Conservation (phyloP, 1,139 yeast species). For the Martiniozyma asiatica region DNA sequence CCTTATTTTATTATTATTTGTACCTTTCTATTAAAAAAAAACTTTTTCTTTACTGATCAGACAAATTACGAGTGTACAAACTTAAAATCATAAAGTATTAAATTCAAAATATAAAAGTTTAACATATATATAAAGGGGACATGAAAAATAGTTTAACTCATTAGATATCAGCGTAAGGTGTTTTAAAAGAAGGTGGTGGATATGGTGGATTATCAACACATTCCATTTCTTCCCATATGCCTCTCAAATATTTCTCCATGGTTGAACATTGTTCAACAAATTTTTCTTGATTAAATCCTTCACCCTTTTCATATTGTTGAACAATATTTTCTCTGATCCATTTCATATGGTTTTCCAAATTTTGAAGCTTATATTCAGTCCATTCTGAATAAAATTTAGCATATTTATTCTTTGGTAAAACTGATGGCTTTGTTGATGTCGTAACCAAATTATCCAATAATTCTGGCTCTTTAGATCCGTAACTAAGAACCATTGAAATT, state of each 20-base stretch:
- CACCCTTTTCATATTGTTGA: slow-evolving; percentile 12
- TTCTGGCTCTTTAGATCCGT: slow-evolving; percentile 22
- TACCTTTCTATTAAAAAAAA: too few relatives aligned
- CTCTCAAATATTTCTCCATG: slow-evolving; percentile 18
- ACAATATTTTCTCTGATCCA: slow-evolving; percentile 18
- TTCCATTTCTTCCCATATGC: slow-evolving; percentile 21
- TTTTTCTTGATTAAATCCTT: slow-evolving; percentile 17
- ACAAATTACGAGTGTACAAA: too few relatives aligned
- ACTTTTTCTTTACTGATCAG: too few relatives aligned
- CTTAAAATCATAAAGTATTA: too few relatives aligned
- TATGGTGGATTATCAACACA: slow-evolving; percentile 20
- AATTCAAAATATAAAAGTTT: too few relatives aligned
- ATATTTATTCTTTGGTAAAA: slow-evolving; percentile 23
- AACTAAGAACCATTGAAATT: slow-evolving; percentile 21
- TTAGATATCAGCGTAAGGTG: slow-evolving; percentile 17
- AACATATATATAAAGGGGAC: too few relatives aligned
- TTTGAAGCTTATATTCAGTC: slow-evolving; percentile 25
- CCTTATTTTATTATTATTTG: too few relatives aligned
- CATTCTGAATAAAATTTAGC: slow-evolving; percentile 27
- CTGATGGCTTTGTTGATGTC: slow-evolving; percentile 27
- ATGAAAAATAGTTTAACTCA: too few relatives aligned
- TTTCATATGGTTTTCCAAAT: slow-evolving; percentile 26
- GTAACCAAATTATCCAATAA: slow-evolving; percentile 25
- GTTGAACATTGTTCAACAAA: slow-evolving; percentile 16
- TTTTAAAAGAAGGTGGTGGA: slow-evolving; percentile 19